These are phyloP conservation scores for sunflower (Helianthus annuus) DNA, from an alignment of 129 eudicot genomes.

Conservation along the genomic window HanXRQr2.0-SUNRISE NC_035442.2:108722121-108722620, in stretches of 20 bases:
- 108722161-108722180: too few relatives aligned
- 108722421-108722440: slow-evolving; percentile 79
- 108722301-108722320: background rate
- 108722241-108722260: background rate
- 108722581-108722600: slow-evolving; percentile 99
- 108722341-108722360: background rate
- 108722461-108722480: slow-evolving; percentile 98
- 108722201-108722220: too few relatives aligned
- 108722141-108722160: too few relatives aligned
- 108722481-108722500: slow-evolving; percentile 34
- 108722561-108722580: slow-evolving; percentile 98
- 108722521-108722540: slow-evolving; percentile 2
- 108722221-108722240: too few relatives aligned
- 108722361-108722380: slow-evolving; percentile 1
- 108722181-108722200: too few relatives aligned
- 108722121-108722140: too few relatives aligned
- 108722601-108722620: slow-evolving; percentile 96
- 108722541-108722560: slow-evolving; percentile 24
- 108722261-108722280: background rate
- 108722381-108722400: slow-evolving; percentile 50
- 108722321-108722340: background rate
- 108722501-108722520: background rate
- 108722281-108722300: background rate
- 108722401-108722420: slow-evolving; percentile 56
- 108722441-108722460: slow-evolving; percentile 95